These are phyloP conservation scores for Tolypocladium cylindrosporum DNA, from an alignment of 2,329 filamentous ascomycete genomes.

Conservation along the genomic window DNA sequence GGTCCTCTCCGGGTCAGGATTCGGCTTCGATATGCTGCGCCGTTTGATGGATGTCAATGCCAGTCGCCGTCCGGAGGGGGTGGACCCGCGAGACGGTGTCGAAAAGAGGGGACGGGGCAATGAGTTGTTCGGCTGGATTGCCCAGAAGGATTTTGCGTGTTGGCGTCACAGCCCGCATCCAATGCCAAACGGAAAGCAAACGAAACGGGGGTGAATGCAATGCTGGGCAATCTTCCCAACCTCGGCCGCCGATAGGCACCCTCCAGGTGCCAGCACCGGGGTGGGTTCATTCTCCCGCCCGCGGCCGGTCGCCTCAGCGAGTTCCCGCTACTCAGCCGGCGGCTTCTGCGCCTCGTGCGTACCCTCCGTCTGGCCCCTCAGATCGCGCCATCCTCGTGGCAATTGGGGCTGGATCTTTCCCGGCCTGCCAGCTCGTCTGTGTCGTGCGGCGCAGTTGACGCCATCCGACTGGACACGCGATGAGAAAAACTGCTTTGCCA, in stretches of 20 bases:
- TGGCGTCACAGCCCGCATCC: neutral
- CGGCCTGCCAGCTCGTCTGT: neutral
- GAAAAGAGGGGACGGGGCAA: neutral
- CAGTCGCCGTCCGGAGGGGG: neutral
- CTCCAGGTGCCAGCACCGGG: neutral
- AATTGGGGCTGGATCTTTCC: neutral
- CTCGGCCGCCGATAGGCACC: neutral
- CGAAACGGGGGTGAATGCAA: neutral
- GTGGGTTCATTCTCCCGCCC: neutral
- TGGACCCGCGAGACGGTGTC: neutral
- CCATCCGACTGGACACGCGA: neutral
- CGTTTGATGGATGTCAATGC: neutral
- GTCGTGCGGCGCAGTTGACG: neutral
- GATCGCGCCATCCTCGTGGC: conserved; percentile 8
- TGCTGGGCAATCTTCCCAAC: neutral
- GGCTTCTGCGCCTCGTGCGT: too few species aligned
- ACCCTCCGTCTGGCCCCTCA: neutral
- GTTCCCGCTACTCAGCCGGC: neutral
- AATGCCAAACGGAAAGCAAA: neutral
- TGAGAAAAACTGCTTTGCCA: neutral
- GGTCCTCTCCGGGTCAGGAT: neutral
- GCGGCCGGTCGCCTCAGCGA: neutral
- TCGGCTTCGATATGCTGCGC: neutral
- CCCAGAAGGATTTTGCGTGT: neutral
- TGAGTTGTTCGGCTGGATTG: neutral